Base-by-base conservation (phyloP, 306 rosid species). In the Glycyrrhiza uralensis region DNA sequence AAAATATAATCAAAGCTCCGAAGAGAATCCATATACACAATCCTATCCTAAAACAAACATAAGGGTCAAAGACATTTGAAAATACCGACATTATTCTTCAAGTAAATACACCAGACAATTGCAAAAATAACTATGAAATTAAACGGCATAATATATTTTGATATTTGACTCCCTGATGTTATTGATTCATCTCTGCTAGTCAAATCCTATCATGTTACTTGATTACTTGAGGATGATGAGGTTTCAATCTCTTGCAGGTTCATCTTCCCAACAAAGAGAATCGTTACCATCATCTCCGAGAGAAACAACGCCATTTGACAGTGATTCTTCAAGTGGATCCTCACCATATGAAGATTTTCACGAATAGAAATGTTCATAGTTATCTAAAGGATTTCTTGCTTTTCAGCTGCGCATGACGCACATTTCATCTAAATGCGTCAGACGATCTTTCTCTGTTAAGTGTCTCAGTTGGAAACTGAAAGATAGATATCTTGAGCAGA, bases 301-400 rank as follows among this genome's bases (percentile, higher is more conserved):
- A 82, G 97, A 86, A 57, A 76, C 89, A 66, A 87, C 91, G 50
- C 82, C 95, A 66, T 88, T 82, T 51, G 92, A 88, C 70, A 95
- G 96, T 58, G 97, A 95, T 72, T 88, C 96, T 69, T 91, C 99
- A 1, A 87, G 96, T 19, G 99, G 88, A 60, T 85, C 97, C 75
- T 93, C 95, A 7, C 92, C 99, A 49, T 89, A 85, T 4, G 99
- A 91, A 78, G 99, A 94, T 80, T 91, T 91, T 75, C 83, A 85
- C 18, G 98, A 91, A 60, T 87, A 83, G 82, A 76, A 73, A 61
- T 66, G 26, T 72, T 19, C 15, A 14, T 62, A 8, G 61, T 51
- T 63, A 66, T 73, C 20, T 30, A 32, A 63, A 54, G 45, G 35
- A 63, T 62, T 76, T 71, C 47, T 51, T 15, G 15, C 68, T 66